Percentiles rank a stretch among this genome's conserved stretches.
These are phyloP conservation scores for Xerocomellus intermedius DNA, from an alignment of 768 basidiomycete species.

Conservation along the genomic window DNA sequence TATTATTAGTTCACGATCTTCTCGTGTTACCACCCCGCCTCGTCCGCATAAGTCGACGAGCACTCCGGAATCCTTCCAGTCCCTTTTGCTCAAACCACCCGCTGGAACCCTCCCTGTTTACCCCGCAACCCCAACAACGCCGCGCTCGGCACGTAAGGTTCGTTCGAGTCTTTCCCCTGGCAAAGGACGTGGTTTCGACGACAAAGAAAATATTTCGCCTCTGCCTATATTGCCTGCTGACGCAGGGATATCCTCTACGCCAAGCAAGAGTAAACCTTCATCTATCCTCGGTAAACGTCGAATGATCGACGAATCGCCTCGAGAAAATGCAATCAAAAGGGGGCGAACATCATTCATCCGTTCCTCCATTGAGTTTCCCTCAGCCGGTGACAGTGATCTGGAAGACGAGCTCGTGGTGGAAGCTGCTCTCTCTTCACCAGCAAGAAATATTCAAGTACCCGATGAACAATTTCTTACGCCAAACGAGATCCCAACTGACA, in stretches of 20 bases:
- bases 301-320: conserved; percentile 36
- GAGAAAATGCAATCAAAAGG: conserved; percentile 25
- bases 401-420: conserved; percentile 32
- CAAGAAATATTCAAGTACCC: conserved; percentile 7
- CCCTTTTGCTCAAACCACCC: conserved; percentile 28
- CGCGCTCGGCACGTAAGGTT: conserved; percentile 24
- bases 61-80: conserved; percentile 33
- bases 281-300: conserved; percentile 47
- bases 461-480: not conserved
- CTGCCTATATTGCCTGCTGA: conserved; percentile 36
- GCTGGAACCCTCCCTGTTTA: conserved; percentile 26
- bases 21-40: conserved; percentile 32
- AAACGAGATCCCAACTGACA: conserved; percentile 2
- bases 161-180: conserved; percentile 33
- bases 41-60: conserved; percentile 37
- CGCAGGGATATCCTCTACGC: conserved; percentile 45
- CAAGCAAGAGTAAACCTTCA: conserved; percentile 22
- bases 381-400: conserved; percentile 24
- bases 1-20: conserved; percentile 12
- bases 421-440: conserved; percentile 21
- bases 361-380: conserved; percentile 32
- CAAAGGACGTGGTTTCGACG: conserved; percentile 36
- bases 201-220: conserved; percentile 67
- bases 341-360: conserved; percentile 31
- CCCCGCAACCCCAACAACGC: conserved; percentile 32